phyloP scores from a whole-genome alignment of 345 rosid genomes.

The rapeseed (Brassica napus) region DNA sequence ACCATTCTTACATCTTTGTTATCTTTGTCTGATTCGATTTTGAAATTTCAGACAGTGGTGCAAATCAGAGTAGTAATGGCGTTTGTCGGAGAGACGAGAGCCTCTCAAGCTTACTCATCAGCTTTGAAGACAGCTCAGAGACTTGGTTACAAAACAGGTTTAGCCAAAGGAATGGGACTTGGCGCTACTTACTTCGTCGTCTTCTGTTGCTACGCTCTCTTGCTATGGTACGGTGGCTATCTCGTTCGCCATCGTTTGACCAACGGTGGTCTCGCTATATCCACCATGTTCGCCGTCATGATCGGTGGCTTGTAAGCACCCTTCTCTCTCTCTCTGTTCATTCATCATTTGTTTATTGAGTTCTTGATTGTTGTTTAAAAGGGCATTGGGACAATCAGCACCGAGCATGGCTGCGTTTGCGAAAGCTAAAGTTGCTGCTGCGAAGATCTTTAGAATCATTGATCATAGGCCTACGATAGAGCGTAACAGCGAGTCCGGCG shows the following conservation, averaged over 20 bases:
- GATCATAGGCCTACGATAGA: not conserved
- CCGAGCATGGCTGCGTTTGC: slow-evolving; percentile 1
- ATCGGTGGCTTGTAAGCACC: slow-evolving; percentile 1
- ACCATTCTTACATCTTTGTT: not conserved
- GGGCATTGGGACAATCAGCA: not conserved
- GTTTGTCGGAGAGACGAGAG: not conserved
- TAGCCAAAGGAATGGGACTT: not conserved
- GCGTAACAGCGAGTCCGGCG: not conserved
- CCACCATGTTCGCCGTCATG: slow-evolving; percentile 4
- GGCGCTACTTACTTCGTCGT: not conserved
- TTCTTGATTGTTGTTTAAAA: not conserved
- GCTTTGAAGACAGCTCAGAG: not conserved
- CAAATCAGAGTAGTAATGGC: not conserved
- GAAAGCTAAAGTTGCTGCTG: not conserved
- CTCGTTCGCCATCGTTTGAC: not conserved
- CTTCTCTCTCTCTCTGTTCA: not conserved
- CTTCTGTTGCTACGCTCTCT: slow-evolving; percentile 2
- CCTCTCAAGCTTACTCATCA: not conserved
- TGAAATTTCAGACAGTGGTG: not conserved
- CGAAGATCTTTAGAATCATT: slow-evolving; percentile 1
- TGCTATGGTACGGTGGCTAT: not conserved
- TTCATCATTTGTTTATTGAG: not conserved
- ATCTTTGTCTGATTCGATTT: not conserved
- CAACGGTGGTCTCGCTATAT: not conserved
- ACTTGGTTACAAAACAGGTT: not conserved